Conservation (phyloP, 129 eudicot species). For the Tagetes patula region DNA sequence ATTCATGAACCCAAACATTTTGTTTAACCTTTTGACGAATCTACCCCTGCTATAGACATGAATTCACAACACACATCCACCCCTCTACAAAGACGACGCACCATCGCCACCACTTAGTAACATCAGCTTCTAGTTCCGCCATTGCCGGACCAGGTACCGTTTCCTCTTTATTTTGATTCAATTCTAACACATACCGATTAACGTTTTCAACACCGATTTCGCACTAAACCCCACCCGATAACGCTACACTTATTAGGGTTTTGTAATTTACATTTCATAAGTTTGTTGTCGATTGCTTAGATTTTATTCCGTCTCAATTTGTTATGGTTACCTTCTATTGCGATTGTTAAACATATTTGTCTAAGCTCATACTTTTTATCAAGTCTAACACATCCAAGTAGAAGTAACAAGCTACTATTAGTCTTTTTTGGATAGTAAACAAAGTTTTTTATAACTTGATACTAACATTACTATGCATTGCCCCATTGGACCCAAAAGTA, state of each 20-base stretch:
- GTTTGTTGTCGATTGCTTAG: not conserved
- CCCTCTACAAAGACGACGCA: not conserved
- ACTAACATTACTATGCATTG: too few relatives aligned
- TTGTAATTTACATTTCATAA: not conserved
- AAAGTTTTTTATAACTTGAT: too few relatives aligned
- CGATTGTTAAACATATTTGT: not conserved
- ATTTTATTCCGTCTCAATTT: not conserved
- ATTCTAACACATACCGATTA: not conserved
- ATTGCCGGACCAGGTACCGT: not conserved
- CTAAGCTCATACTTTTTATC: too few relatives aligned
- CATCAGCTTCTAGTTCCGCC: not conserved
- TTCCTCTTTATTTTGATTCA: too few relatives aligned
- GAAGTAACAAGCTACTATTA: too few relatives aligned
- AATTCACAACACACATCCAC: too few relatives aligned
- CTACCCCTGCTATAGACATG: not conserved
- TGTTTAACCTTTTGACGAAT: not conserved
- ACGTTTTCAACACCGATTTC: too few relatives aligned
- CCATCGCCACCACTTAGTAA: not conserved
- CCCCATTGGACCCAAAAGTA: too few relatives aligned
- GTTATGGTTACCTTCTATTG: not conserved
- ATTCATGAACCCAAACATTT: too few relatives aligned
- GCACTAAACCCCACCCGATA: constrained; percentile 2
- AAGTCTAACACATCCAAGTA: too few relatives aligned
- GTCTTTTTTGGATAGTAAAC: too few relatives aligned
- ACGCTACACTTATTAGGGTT: not conserved